These are phyloP conservation scores for Diaporthe sp. DNA, from an alignment of 2,329 filamentous ascomycete genomes.

Conservation along the genomic window DNA sequence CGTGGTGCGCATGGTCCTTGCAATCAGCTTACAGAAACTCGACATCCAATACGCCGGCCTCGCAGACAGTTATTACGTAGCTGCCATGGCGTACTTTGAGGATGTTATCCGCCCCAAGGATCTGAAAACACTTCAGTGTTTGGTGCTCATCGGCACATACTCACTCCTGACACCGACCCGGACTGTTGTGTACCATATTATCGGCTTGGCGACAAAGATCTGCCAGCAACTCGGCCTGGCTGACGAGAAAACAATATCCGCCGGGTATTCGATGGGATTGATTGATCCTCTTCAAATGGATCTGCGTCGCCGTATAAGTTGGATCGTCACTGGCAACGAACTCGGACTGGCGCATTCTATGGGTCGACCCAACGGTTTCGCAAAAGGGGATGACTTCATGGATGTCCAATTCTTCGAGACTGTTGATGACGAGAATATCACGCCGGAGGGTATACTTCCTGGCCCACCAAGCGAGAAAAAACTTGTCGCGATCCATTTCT, in stretches of 20 bases:
- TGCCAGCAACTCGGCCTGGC: conserved; percentile 90
- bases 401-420: conserved; percentile 88
- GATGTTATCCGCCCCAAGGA: conserved; percentile 89
- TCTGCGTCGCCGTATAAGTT: conserved; percentile 88
- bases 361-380: conserved; percentile 87
- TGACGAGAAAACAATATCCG: conserved; percentile 87
- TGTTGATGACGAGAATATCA: conserved; percentile 87
- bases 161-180: conserved; percentile 92
- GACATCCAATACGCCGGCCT: conserved; percentile 91
- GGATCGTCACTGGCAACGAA: conserved; percentile 91
- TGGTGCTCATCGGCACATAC: conserved; percentile 89
- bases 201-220: conserved; percentile 88
- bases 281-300: conserved; percentile 84
- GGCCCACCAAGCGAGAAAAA: conserved; percentile 85
- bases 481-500: conserved; percentile 90
- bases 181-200: conserved; percentile 92
- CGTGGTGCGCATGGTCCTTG: conserved; percentile 89
- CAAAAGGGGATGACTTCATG: conserved; percentile 83
- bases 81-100: conserved; percentile 87
- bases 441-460: conserved; percentile 77
- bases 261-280: conserved; percentile 68
- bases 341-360: conserved; percentile 88
- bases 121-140: conserved; percentile 88
- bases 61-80: conserved; percentile 94
- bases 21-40: conserved; percentile 94